A percentile compares a stretch with the other conserved stretches of the same genome.
These are phyloP conservation scores for Jackrogersella multiformis DNA, from an alignment of 495 filamentous ascomycete species.

Conservation along the genomic window DNA sequence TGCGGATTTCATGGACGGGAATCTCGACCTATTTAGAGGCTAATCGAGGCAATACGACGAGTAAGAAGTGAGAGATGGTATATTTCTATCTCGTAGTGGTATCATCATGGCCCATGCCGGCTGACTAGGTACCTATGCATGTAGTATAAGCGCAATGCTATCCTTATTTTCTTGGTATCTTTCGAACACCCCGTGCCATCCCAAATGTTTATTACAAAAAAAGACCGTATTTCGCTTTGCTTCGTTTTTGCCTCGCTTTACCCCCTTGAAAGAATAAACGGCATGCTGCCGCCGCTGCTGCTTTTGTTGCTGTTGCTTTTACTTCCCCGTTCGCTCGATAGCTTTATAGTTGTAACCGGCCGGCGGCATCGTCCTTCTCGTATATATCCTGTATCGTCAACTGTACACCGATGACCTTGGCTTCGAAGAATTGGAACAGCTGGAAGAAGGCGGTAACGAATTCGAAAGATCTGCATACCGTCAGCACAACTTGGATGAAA, in stretches of 20 bases:
- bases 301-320: too few species aligned
- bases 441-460: constrained; percentile 41
- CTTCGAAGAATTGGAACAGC: constrained; percentile 44
- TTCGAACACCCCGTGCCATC: constrained; percentile 16
- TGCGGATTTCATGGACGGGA: background rate
- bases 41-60: too few species aligned
- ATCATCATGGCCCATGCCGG: constrained; percentile 32
- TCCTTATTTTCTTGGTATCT: constrained; percentile 36
- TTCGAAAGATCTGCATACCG: constrained; percentile 31
- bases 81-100: constrained; percentile 35
- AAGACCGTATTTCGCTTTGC: constrained; percentile 17
- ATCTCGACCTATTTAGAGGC: background rate
- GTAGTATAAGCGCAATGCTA: constrained; percentile 27
- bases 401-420: constrained; percentile 43
- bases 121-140: constrained; percentile 15
- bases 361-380: constrained; percentile 38
- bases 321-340: background rate
- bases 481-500: background rate
- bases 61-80: constrained; percentile 17
- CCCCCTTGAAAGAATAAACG: constrained; percentile 12
- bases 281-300: background rate
- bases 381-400: constrained; percentile 43
- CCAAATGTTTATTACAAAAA: constrained; percentile 41
- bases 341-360: constrained; percentile 39
- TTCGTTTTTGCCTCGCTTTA: background rate